Evolutionary conservation across 2,329 filamentous ascomycete species (phyloP), one percentile per base, ranked within the genome.

Genomic region (Calonectria hongkongensis): DNA sequence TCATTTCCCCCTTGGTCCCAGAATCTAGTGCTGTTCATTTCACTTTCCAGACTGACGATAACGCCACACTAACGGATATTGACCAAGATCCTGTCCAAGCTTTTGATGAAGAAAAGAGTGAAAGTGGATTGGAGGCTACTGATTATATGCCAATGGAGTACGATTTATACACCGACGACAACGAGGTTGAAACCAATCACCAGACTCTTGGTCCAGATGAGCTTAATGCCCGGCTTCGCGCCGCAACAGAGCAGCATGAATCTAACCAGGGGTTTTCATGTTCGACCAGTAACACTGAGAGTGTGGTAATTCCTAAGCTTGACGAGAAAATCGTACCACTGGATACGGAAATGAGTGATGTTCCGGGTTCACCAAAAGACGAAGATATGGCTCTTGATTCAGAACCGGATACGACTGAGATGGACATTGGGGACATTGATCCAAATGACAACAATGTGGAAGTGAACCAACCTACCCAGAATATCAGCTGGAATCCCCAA

Each of bases 161-260:
- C 2, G 39, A 63, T 0, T 4, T 47, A 16, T 63, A 47, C 18
- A 33, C 41, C 21, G 58, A n/a, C 8, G 41, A 63, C 18, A 16
- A 54, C 4, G 50, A 12, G 21, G 1, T 4, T 30, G 27, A 63
- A 30, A 25, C 25, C n/a, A 41, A 47, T 7, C 58, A 45, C 6
- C 13, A 4, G 56, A 41, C 33, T 7, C 18, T 47, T 16, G 9
- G 16, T 9, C 33, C 25, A 43, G 18, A 16, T 6, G 58, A 63
- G 39, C 41, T 63, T 3, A 63, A 63, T 63, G 25, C 41, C 33
- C 39, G 41, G 33, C 58, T 63, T 30, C 15, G 30, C 39, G 16
- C 39, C 13, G 13, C 16, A 15, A 8, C 30, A 12, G 41, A 47
- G 15, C 27, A 15, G 9, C n/a, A 18, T 9, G 41, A 63, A 47